These are phyloP conservation scores for Bocquillonia castaneifolia DNA, from an alignment of 441 rosid species.

Conservation along the genomic window DNA sequence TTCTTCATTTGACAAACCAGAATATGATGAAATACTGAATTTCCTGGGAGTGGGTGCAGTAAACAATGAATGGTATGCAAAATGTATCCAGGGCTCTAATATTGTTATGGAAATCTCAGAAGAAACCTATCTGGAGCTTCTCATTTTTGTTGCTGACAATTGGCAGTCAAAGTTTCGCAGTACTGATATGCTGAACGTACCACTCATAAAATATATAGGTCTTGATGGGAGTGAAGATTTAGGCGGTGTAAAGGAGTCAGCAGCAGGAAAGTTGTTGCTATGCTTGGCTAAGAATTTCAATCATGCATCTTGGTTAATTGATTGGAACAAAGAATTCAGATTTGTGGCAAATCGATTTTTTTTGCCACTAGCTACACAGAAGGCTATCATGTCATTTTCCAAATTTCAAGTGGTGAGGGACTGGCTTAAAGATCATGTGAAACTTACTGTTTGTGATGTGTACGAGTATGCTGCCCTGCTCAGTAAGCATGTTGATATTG, in stretches of 20 bases:
- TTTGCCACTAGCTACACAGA: slow-evolving; percentile 35
- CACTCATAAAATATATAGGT: slow-evolving; percentile 47
- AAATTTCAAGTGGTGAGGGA: slow-evolving; percentile 19
- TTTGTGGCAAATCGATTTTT: slow-evolving; percentile 32
- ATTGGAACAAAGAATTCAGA: slow-evolving; percentile 49
- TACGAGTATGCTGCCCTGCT: slow-evolving; percentile 29
- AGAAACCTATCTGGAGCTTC: slow-evolving; percentile 42
- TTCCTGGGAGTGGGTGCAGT: slow-evolving; percentile 50
- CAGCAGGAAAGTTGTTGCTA: background rate
- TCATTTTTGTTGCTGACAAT: slow-evolving; percentile 42
- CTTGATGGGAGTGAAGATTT: slow-evolving; percentile 32
- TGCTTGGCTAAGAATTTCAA: slow-evolving; percentile 20
- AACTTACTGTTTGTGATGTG: slow-evolving; percentile 18
- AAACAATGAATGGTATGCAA: slow-evolving; percentile 50
- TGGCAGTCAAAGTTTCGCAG: slow-evolving; percentile 38
- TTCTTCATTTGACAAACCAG: slow-evolving; percentile 41
- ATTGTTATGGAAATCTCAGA: slow-evolving; percentile 47
- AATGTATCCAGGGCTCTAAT: slow-evolving; percentile 47
- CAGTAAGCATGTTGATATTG: slow-evolving; percentile 21
- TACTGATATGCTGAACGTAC: slow-evolving; percentile 33
- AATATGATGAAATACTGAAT: slow-evolving; percentile 34
- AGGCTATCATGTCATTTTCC: slow-evolving; percentile 26
- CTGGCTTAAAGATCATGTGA: slow-evolving; percentile 41
- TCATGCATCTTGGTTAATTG: slow-evolving; percentile 40
- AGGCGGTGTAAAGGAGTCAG: slow-evolving; percentile 28